Evolutionary conservation across 2,329 filamentous ascomycete genomes (phyloP).

Genomic region (Biscogniauxia mediterranea): DNA sequence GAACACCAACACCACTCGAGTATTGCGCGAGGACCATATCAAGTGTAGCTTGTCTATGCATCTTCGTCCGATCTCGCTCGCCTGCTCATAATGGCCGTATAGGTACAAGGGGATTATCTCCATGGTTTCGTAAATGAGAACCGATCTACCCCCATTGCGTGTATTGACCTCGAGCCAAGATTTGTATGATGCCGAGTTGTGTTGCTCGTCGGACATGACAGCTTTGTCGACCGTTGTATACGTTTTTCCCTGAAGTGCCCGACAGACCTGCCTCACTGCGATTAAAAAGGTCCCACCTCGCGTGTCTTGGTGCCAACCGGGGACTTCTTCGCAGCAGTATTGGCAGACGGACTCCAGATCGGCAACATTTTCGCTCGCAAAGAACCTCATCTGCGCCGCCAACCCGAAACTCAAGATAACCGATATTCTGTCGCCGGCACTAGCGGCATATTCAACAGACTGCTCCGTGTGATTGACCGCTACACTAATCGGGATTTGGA

Average conservation of each 20-base stretch:
- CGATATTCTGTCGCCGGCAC: conserved; percentile 68
- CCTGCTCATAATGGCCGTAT: conserved; percentile 61
- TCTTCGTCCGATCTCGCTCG: conserved; percentile 53
- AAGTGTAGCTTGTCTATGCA: conserved; percentile 47
- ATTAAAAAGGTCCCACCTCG: conserved; percentile 70
- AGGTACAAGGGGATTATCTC: conserved; percentile 62
- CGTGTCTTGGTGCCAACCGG: conserved; percentile 68
- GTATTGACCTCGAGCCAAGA: conserved; percentile 53
- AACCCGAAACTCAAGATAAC: conserved; percentile 71
- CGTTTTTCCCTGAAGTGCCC: conserved; percentile 76
- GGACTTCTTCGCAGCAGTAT: conserved; percentile 71
- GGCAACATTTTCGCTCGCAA: conserved; percentile 64
- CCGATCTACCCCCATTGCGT: conserved; percentile 60
- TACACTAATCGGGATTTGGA: conserved; percentile 60
- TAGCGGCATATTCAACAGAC: conserved; percentile 63
- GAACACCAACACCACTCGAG: conserved; percentile 56
- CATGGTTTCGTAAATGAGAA: conserved; percentile 67
- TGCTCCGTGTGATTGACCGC: conserved; percentile 61
- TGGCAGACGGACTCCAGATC: conserved; percentile 71
- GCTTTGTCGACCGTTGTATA: conserved; percentile 45
- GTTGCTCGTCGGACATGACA: conserved; percentile 67
- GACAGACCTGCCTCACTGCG: conserved; percentile 62
- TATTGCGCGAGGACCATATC: conserved; percentile 61
- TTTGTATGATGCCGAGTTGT: conserved; percentile 58
- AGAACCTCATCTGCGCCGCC: conserved; percentile 64